A percentile compares a stretch with the other conserved stretches of the same genome.
phyloP scores from a whole-genome alignment of 345 rosid species.

The Fremontodendron californicum region DNA sequence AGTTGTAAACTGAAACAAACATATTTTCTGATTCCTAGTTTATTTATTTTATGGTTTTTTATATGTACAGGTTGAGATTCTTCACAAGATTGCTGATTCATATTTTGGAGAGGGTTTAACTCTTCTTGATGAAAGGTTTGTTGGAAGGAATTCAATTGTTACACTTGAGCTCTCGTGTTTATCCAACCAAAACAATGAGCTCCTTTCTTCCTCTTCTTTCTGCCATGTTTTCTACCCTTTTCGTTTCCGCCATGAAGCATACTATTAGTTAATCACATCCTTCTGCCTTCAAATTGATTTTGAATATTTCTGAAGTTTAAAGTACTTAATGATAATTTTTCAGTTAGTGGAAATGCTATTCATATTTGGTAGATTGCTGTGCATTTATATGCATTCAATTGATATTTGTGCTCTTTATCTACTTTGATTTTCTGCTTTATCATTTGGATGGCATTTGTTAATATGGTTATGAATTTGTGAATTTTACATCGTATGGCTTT shows the following conservation, averaged over 20 bases:
- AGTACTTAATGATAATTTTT: background rate
- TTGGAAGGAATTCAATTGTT: conserved; percentile 1
- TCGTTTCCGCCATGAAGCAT: background rate
- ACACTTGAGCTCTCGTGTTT: background rate
- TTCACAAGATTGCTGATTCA: conserved; percentile 48
- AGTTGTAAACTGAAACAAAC: background rate
- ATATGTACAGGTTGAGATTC: conserved; percentile 49
- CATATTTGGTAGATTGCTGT: background rate
- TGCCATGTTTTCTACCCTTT: background rate
- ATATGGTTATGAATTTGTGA: conserved; percentile 9
- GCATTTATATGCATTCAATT: background rate
- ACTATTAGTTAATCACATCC: background rate
- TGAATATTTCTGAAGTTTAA: conserved; percentile 9
- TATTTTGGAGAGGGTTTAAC: conserved; percentile 93
- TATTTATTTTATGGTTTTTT: background rate
- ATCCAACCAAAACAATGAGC: background rate
- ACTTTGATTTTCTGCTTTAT: background rate
- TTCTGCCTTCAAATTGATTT: background rate
- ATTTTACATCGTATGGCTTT: background rate
- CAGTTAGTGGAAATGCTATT: background rate
- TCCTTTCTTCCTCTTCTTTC: background rate
- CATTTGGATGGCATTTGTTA: background rate
- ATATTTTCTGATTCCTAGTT: background rate
- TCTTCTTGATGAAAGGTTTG: conserved; percentile 72
- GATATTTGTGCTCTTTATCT: background rate